phyloP scores from a whole-genome alignment of 495 filamentous ascomycete species.

The Podospora sp. region DNA sequence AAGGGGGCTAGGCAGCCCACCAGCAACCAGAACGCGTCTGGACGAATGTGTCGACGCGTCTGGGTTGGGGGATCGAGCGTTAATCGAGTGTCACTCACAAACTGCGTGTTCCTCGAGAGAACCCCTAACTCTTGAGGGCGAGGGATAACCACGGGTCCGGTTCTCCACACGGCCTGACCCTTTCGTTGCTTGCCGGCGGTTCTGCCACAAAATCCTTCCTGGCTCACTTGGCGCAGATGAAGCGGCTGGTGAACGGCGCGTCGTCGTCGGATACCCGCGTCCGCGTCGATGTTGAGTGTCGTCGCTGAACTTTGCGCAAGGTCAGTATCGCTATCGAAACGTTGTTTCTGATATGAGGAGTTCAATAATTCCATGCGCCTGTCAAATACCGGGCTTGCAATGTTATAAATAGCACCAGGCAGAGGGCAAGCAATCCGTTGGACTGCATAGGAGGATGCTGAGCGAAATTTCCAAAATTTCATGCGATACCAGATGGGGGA shows the following conservation, averaged over 20 bases:
- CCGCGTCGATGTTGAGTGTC: conserved; percentile 9
- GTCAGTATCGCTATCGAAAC: conserved; percentile 12
- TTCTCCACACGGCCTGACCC: conserved; percentile 8
- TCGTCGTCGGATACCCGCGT: background rate
- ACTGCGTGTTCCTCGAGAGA: conserved; percentile 5
- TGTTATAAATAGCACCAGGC: conserved; percentile 31
- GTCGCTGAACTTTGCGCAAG: background rate
- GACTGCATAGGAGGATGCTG: conserved; percentile 26
- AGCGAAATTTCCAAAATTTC: conserved; percentile 37
- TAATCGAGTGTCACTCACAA: conserved; percentile 17
- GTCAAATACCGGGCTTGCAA: conserved; percentile 17
- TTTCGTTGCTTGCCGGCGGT: background rate
- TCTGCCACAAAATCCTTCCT: background rate
- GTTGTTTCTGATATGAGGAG: conserved; percentile 8
- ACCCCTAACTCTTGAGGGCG: background rate
- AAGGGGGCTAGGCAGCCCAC: conserved; percentile 10
- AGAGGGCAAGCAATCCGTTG: conserved; percentile 17
- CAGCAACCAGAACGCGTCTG: background rate
- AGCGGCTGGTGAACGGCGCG: background rate
- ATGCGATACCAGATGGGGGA: conserved; percentile 39
- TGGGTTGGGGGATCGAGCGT: conserved; percentile 16
- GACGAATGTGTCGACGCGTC: conserved; percentile 11
- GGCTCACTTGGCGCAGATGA: background rate
- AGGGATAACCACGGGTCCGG: background rate
- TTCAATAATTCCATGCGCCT: conserved; percentile 17